These are phyloP conservation scores for Ceratobasidium sp. DNA, from an alignment of 1,284 basidiomycete species.

Conservation along the genomic window DNA sequence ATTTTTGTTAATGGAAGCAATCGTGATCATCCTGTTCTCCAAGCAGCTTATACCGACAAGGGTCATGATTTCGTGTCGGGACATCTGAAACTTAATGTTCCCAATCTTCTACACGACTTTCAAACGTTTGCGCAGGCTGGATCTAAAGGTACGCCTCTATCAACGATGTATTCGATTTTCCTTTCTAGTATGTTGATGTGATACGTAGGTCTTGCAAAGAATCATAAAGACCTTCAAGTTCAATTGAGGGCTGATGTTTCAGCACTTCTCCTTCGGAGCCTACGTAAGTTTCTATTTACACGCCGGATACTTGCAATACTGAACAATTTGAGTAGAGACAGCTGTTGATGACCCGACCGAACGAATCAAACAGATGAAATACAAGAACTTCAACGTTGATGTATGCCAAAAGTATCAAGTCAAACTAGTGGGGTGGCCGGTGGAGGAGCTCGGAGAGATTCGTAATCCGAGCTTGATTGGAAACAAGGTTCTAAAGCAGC, in stretches of 20 bases:
- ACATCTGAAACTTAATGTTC: no score
- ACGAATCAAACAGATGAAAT: neutral
- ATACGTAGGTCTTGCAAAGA: neutral
- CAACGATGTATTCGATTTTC: no score
- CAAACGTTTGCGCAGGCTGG: no score
- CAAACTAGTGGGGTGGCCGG: neutral
- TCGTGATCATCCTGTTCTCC: no score
- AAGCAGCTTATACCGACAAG: no score
- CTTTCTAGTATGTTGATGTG: no score
- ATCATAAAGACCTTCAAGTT: constrained; percentile 4
- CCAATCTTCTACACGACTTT: no score
- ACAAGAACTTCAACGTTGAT: neutral
- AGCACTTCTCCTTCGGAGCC: neutral
- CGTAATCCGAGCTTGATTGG: constrained; percentile 3
- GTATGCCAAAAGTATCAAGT: neutral
- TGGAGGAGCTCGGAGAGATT: neutral
- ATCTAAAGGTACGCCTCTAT: no score
- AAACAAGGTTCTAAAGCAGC: neutral
- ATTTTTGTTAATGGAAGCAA: no score
- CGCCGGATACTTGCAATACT: neutral
- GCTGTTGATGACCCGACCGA: neutral
- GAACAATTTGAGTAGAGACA: neutral
- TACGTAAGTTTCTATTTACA: neutral
- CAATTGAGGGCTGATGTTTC: constrained; percentile 7
- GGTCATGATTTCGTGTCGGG: no score